Percentiles rank a stretch among this genome's conserved stretches.
These are phyloP conservation scores for Jamesozyma piceae DNA, from an alignment of 805 yeast species.

Conservation along the genomic window DNA sequence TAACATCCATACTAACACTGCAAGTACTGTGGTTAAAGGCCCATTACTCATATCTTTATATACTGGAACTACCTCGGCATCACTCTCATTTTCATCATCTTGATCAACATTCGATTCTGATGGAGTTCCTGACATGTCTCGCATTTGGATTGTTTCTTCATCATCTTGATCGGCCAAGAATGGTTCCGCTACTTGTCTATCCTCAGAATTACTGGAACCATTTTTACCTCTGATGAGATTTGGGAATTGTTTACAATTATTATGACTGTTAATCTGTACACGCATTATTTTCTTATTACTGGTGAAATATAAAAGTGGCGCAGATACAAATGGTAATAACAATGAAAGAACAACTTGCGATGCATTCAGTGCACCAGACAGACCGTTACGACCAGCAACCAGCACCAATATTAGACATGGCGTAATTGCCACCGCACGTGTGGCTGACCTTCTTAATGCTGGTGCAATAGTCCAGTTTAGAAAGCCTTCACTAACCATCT, in stretches of 20 bases:
- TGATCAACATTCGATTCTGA: neutral
- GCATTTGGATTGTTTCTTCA: slow-evolving; percentile 3
- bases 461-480: slow-evolving; percentile 74
- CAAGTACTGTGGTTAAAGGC: slow-evolving; percentile 41
- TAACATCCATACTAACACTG: slow-evolving; percentile 56
- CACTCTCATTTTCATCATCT: neutral
- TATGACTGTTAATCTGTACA: slow-evolving; percentile 31
- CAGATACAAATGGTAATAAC: slow-evolving; percentile 76
- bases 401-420: slow-evolving; percentile 75
- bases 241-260: slow-evolving; percentile 5
- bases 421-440: slow-evolving; percentile 74
- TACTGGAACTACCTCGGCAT: slow-evolving; percentile 3
- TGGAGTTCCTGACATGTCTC: neutral
- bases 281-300: slow-evolving; percentile 60
- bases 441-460: slow-evolving; percentile 66
- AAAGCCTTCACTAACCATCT: slow-evolving; percentile 90
- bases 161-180: neutral
- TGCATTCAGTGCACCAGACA: slow-evolving; percentile 66
- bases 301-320: slow-evolving; percentile 79
- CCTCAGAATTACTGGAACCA: neutral
- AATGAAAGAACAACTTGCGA: slow-evolving; percentile 78
- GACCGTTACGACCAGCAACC: slow-evolving; percentile 72
- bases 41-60: slow-evolving; percentile 37
- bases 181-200: neutral
- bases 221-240: slow-evolving; percentile 1